Evolutionary conservation across 257 asterid species (phyloP).

Genomic region (Prunella vulgaris): DNA sequence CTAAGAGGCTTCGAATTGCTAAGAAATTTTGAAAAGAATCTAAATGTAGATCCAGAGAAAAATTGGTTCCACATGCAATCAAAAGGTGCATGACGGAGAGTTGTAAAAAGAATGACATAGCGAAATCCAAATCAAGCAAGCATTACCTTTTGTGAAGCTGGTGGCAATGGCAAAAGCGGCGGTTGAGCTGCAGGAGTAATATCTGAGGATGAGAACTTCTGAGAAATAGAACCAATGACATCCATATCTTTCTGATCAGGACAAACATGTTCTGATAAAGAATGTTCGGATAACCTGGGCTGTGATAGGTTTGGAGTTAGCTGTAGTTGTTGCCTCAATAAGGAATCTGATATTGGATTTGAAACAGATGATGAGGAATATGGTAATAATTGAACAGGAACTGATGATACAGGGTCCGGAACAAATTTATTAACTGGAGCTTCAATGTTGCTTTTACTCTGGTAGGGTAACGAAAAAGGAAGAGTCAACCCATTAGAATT

Average conservation of each 20-base stretch:
- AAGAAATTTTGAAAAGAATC: not conserved
- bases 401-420: constrained; percentile 29
- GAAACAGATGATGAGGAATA: constrained; percentile 34
- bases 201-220: constrained; percentile 27
- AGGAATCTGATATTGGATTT: constrained; percentile 36
- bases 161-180: constrained; percentile 58
- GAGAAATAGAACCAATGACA: constrained; percentile 28
- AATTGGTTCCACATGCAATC: not conserved
- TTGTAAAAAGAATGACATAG: not conserved
- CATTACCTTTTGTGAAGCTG: constrained; percentile 52
- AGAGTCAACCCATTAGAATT: constrained; percentile 32
- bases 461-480: constrained; percentile 38
- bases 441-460: constrained; percentile 32
- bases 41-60: not conserved
- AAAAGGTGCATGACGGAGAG: no score
- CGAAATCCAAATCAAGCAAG: not conserved
- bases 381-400: constrained; percentile 31
- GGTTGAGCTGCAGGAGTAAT: constrained; percentile 42
- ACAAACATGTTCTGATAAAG: constrained; percentile 27
- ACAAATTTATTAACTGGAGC: constrained; percentile 29
- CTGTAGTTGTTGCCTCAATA: constrained; percentile 35
- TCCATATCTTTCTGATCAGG: constrained; percentile 38
- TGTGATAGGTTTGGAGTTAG: constrained; percentile 45
- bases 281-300: constrained; percentile 39
- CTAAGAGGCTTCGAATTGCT: not conserved